Base-by-base conservation (phyloP, 805 yeast species). In the Metschnikowia dekortorum region DNA sequence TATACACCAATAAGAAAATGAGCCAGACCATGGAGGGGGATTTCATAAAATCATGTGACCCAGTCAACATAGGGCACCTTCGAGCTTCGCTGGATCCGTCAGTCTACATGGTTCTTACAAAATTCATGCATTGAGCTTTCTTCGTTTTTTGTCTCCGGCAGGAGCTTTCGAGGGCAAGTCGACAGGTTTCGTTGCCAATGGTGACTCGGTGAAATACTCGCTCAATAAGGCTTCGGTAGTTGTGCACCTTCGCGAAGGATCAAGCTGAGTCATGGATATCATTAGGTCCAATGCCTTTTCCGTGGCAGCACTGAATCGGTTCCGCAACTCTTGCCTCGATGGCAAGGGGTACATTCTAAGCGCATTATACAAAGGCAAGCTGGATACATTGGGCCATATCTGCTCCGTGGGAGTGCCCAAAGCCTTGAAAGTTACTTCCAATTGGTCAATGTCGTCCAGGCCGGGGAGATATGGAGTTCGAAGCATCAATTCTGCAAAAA, bases 401-500 rank as follows among this genome's bases (percentile, higher is more conserved):
- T 78, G 82, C 57, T 91, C 97, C 0, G 96, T 87, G 4, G 99
- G 99, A 0, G 99, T 91, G 0, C 99, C 99, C 51, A 92, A 70
- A 0, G 98, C 99, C 61, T 88, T 82, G 65, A 94, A 92, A 0
- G 98, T 94, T n/a, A 90, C 87, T 44, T 87, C 95, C 37, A 91
- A 68, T 65, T 94, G 99, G 62, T 91, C 96, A 2, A 82, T 66
- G 65, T 94, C 99, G 56, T 87, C 89, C 58, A 82, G 83, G 1
- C 98, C 99, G 0, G 99, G 96, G 41, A 95, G 69, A 66, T 94
- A 94, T 1, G 99, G 99, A 3, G 89, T 89, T 62, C 99, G 76
- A 57, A 94, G 74, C 97, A 94, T 89, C 58, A 94, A 70, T 61
- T 94, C 99, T 0, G 98, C 98, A 72, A 94, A 94, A 2, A 94